Evolutionary conservation across 352 stramenopile species (phyloP), one percentile per base, ranked within the genome.

Genomic region (Albugo candida): DNA sequence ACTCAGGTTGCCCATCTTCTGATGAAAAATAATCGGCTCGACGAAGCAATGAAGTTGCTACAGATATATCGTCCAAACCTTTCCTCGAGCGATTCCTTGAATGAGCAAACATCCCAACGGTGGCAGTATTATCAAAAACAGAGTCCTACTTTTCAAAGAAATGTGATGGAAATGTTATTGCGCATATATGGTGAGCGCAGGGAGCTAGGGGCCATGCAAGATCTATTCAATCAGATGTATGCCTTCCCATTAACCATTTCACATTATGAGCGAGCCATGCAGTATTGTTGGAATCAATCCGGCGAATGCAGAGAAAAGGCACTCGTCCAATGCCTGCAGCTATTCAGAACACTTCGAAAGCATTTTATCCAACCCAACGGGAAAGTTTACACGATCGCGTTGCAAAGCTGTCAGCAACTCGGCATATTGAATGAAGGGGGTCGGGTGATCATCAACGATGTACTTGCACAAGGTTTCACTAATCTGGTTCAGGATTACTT

Each of bases 281-380:
- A 83, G 49, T 83, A 81, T 45, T 73, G 61, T 20, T 49, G 55
- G 36, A 54, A 59, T 40, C 36, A 53, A 17, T 35, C 35, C 10
- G 49, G 51, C 1, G 46, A 43, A 18, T 54, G 63, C 0, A 55
- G 53, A 16, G 35, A 45, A 6, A 44, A 53, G 5, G 71, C 66
- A 8, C 55, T 71, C 6, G 54, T 67, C 13, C 49, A 71, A 35
- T 70, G 61, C 42, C 56, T 89, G 45, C 69, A 74, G 53, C 53
- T 89, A 43, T 89, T 87, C 36, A 70, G 87, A 58, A 53, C 64
- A 45, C 60, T 89, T 34, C 71, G 72, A 19, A 69, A 71, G 27
- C 64, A 79, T 21, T 85, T 85, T 48, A 61, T 89, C 48, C 73
- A 79, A 17, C 77, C 77, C 10, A 85, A 77, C 37, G 77, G 74